These are phyloP conservation scores for Trichoderma asperelloides DNA, from an alignment of 495 filamentous ascomycete genomes.

Conservation along the genomic window DNA sequence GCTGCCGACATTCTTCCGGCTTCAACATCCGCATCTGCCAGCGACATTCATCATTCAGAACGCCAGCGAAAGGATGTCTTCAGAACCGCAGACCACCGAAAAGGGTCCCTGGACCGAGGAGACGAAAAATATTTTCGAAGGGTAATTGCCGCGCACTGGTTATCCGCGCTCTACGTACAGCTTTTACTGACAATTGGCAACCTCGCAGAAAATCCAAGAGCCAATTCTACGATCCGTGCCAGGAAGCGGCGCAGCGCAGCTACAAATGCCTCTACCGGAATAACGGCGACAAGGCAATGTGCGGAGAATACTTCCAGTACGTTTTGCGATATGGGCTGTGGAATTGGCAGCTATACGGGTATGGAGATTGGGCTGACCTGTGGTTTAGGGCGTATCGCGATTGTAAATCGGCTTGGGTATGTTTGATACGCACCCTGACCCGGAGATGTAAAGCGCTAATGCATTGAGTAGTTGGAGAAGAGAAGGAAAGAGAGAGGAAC, in stretches of 20 bases:
- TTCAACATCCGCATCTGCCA: neutral
- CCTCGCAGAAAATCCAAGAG: constrained; percentile 63
- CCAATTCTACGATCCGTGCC: constrained; percentile 88
- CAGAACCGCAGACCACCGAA: neutral
- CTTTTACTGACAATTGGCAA: neutral
- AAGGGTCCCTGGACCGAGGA: constrained; percentile 31
- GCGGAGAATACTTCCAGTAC: constrained; percentile 89
- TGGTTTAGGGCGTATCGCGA: constrained; percentile 72
- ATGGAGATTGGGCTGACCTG: constrained; percentile 15
- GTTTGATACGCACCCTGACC: constrained; percentile 17
- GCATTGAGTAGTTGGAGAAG: neutral
- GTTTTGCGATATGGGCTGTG: constrained; percentile 18
- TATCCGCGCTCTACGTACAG: neutral
- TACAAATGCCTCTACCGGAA: constrained; percentile 83
- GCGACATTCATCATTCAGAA: neutral
- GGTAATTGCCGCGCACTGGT: constrained; percentile 18
- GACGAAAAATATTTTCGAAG: constrained; percentile 36
- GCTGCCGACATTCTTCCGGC: neutral
- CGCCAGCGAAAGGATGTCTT: too few relatives aligned
- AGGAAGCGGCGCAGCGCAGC: constrained; percentile 82
- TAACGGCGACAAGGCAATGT: constrained; percentile 75
- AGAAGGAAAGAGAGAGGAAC: neutral
- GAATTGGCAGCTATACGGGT: neutral
- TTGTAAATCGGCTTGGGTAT: constrained; percentile 90
- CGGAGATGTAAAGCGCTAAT: neutral